phyloP scores from a whole-genome alignment of 495 filamentous ascomycete genomes.

The Lophium mytilinum region DNA sequence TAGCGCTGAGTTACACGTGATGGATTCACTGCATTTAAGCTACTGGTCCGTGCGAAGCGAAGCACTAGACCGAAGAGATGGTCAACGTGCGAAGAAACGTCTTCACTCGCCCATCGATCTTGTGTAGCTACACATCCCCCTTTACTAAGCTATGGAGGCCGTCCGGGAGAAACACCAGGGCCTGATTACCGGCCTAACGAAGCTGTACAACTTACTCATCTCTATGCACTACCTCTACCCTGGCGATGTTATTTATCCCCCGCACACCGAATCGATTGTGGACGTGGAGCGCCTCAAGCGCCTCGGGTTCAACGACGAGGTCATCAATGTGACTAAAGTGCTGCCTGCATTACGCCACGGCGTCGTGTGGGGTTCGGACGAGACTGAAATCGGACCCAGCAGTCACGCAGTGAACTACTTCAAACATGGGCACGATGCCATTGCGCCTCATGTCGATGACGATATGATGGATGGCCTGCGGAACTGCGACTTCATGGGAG shows the following conservation, averaged over 20 bases:
- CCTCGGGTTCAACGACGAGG: constrained; percentile 2
- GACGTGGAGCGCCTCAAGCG: background rate
- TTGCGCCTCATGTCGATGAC: too few relatives aligned
- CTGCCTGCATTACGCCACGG: background rate
- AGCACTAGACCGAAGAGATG: too few relatives aligned
- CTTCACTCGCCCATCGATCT: too few relatives aligned
- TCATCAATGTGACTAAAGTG: background rate
- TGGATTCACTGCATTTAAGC: too few relatives aligned
- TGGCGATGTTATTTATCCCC: background rate
- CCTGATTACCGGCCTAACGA: background rate
- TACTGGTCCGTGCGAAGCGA: too few relatives aligned
- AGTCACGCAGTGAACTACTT: constrained; percentile 2
- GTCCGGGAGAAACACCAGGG: constrained; percentile 1
- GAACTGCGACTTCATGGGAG: background rate
- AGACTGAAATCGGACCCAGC: background rate
- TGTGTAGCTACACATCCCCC: too few relatives aligned
- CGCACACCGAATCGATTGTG: background rate
- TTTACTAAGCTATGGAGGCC: background rate
- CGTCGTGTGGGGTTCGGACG: background rate
- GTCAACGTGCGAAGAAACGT: too few relatives aligned
- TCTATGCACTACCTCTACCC: background rate
- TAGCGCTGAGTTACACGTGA: too few relatives aligned
- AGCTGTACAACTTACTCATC: constrained; percentile 1
- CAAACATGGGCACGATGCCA: background rate
- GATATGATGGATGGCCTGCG: background rate